These are phyloP conservation scores for Ceratocystis smalleyi DNA, from an alignment of 2,329 filamentous ascomycete genomes.

Conservation along the genomic window DNA sequence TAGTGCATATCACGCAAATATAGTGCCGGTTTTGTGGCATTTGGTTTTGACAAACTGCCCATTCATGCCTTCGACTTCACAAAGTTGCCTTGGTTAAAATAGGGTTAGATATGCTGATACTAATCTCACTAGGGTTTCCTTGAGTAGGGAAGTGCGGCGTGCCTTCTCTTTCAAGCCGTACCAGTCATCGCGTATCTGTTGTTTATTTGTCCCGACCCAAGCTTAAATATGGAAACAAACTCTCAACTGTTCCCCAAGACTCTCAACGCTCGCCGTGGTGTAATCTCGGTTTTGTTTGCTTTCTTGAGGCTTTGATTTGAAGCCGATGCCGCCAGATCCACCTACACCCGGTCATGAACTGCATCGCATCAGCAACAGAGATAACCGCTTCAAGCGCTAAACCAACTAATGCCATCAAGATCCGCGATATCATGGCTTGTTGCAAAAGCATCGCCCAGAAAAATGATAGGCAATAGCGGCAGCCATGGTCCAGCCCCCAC, in stretches of 20 bases:
- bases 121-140: too few relatives aligned
- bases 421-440: not conserved
- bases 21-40: too few relatives aligned
- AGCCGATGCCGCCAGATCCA: not conserved
- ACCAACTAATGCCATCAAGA: not conserved
- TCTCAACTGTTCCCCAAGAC: not conserved
- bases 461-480: not conserved
- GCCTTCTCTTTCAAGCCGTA: not conserved
- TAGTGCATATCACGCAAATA: too few relatives aligned
- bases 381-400: not conserved
- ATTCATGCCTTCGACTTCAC: too few relatives aligned
- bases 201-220: not conserved
- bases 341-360: not conserved
- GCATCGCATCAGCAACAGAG: not conserved
- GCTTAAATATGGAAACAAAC: not conserved
- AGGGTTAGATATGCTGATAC: too few relatives aligned
- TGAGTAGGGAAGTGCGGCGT: not conserved
- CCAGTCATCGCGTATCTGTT: not conserved
- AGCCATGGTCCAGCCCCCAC: slow-evolving; percentile 17
- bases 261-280: not conserved
- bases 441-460: not conserved
- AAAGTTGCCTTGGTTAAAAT: too few relatives aligned
- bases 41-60: too few relatives aligned
- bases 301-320: not conserved
- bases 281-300: not conserved